phyloP scores from a whole-genome alignment of 1,284 basidiomycete genomes.

The Ceratobasidium sp. region DNA sequence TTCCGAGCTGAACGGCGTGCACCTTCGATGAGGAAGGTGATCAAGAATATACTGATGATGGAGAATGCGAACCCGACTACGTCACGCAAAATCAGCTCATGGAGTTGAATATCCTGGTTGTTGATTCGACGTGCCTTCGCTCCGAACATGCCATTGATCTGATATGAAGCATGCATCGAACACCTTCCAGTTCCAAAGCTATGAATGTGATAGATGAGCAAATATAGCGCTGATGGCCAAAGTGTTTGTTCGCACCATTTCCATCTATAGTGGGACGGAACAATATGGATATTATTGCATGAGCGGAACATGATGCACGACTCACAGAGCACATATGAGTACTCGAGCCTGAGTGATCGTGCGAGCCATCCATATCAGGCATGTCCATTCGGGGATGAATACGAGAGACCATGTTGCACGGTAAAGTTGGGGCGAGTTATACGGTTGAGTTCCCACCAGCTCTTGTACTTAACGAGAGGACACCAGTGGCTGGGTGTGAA shows the following conservation, averaged over 20 bases:
- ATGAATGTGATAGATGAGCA: neutral
- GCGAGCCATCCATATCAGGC: neutral
- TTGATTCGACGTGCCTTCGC: slow-evolving; percentile 5
- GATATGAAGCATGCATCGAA: slow-evolving; percentile 37
- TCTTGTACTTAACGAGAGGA: neutral
- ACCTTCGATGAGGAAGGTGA: slow-evolving; percentile 32
- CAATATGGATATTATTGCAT: neutral
- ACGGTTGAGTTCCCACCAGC: neutral
- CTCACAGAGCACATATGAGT: slow-evolving; percentile 22
- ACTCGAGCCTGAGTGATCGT: slow-evolving; percentile 4
- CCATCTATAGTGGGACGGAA: slow-evolving; percentile 16
- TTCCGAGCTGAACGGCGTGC: slow-evolving; percentile 30
- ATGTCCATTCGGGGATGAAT: neutral
- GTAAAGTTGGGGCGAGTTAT: neutral
- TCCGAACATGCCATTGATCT: slow-evolving; percentile 33
- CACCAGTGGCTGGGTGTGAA: too few relatives aligned
- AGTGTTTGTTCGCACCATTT: slow-evolving; percentile 1
- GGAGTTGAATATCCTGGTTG: neutral
- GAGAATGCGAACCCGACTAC: slow-evolving; percentile 41
- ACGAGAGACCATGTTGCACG: neutral
- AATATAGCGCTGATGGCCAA: neutral
- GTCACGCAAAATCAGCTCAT: slow-evolving; percentile 24
- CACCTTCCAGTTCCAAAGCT: slow-evolving; percentile 42
- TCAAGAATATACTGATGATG: slow-evolving; percentile 37
- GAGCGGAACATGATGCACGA: too few relatives aligned